These are phyloP conservation scores for Annulohypoxylon truncatum DNA, from an alignment of 2,329 filamentous ascomycete genomes.

Conservation along the genomic window DNA sequence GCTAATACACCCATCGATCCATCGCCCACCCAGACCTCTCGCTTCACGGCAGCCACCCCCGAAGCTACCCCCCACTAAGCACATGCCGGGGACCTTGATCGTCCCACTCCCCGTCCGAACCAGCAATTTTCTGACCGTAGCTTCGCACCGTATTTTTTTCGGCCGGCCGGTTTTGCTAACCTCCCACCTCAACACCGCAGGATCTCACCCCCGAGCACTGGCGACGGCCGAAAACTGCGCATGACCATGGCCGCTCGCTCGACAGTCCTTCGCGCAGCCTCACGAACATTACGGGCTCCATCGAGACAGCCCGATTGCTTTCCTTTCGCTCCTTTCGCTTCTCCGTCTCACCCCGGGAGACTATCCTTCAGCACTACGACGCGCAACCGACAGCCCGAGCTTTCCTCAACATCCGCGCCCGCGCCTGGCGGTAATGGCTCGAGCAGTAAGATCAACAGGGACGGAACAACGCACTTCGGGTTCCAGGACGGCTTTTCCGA, in stretches of 20 bases:
- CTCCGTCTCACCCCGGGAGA: conserved; percentile 26
- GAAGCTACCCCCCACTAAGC: conserved; percentile 15
- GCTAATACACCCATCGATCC: no score
- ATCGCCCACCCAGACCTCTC: background rate
- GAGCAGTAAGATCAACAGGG: conserved; percentile 41
- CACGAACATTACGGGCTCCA: conserved; percentile 40
- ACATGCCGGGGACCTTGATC: conserved; percentile 15
- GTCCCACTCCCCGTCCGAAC: conserved; percentile 20
- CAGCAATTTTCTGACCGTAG: conserved; percentile 22
- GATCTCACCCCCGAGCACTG: conserved; percentile 9
- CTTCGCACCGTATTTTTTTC: conserved; percentile 1
- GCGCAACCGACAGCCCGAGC: conserved; percentile 33
- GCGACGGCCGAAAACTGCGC: conserved; percentile 31
- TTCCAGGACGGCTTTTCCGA: conserved; percentile 84
- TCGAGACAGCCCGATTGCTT: conserved; percentile 24
- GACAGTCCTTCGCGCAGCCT: conserved; percentile 41
- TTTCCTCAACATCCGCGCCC: conserved; percentile 28
- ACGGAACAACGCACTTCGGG: conserved; percentile 86
- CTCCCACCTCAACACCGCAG: conserved; percentile 3
- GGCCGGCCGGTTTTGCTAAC: conserved; percentile 15
- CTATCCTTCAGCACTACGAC: conserved; percentile 44
- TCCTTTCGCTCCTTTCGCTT: conserved; percentile 13
- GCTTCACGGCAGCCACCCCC: conserved; percentile 8
- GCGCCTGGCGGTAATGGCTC: conserved; percentile 38
- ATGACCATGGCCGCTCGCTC: conserved; percentile 47